Evolutionary conservation across 2,329 filamentous ascomycete genomes (phyloP).

Genomic region (Fusarium chuoi): DNA sequence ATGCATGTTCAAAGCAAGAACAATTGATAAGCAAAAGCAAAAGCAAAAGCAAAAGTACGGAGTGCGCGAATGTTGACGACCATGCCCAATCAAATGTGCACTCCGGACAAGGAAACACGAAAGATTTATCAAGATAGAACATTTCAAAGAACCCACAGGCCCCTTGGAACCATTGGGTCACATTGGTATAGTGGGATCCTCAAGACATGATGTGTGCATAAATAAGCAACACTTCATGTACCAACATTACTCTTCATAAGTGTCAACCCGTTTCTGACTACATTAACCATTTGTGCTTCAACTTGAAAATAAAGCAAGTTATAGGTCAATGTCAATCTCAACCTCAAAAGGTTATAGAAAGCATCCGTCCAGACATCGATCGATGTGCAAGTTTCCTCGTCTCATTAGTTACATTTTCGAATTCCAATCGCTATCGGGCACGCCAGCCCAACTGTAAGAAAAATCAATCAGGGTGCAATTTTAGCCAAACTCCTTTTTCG

Average conservation of each 20-base stretch:
- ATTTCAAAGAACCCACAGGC: neutral
- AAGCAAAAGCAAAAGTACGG: neutral
- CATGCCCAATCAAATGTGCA: neutral
- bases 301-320: neutral
- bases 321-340: neutral
- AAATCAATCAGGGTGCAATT: neutral
- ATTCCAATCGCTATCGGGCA: conserved; percentile 28
- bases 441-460: conserved; percentile 14
- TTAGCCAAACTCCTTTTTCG: conserved; percentile 2
- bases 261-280: neutral
- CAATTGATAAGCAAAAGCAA: neutral
- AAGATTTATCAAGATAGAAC: neutral
- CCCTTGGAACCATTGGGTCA: neutral
- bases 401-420: conserved; percentile 33
- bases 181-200: neutral
- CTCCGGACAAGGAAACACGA: neutral
- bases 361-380: neutral
- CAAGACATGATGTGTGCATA: neutral
- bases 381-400: neutral
- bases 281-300: neutral
- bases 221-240: neutral
- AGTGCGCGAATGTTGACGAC: neutral
- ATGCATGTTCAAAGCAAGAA: neutral
- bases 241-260: neutral
- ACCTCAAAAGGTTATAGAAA: neutral